Base-by-base conservation (phyloP, 2,329 filamentous ascomycete species). In the Biscogniauxia marginata region DNA sequence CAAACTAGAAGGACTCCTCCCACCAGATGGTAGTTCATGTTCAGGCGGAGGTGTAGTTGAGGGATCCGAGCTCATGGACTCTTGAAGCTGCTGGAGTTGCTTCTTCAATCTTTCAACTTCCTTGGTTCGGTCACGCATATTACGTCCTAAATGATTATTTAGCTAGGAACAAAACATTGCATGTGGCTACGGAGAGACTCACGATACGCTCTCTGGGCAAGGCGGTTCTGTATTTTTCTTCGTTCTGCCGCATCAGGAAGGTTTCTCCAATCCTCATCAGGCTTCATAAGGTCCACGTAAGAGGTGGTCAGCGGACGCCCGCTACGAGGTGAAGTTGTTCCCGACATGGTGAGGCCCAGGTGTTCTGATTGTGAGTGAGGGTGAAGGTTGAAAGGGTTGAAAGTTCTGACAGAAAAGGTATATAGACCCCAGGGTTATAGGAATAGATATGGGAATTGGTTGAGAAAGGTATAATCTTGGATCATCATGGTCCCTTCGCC, bases 181-280 rank as follows among this genome's bases (percentile, higher is more conserved):
- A 39, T 45, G 13, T 8, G 9, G 16, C 25, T 19, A 21, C 20
- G 22, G 39, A 7, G 22, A 53, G 25, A 67, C 69, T 61, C 55
- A 72, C 70, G 62, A 58, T 72, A 72, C 49, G 70, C 70, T 54
- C 70, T 57, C 54, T 72, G 70, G 34, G 70, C 70, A 25, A 72
- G 67, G 9, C 70, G 67, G 51, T 72, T 72, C 53, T 72, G 70
- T n/a, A 72, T 71, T 60, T 70, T 71, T 49, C 70, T 66, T 21
- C 70, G 54, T 58, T 72, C 70, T 13, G 68, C 66, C 23, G 69
- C 67, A 56, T 71, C 67, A 21, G 69, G 67, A 18, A 71, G 64
- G 49, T 68, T 70, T 51, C 70, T 68, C 70, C 70, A 72, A 49
- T 72, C 70, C 58, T 72, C 70, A 23, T 71, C 69, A 4, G 69